These are phyloP conservation scores for Lachancea cidri DNA, from an alignment of 805 yeast genomes.

Conservation along the genomic window DNA sequence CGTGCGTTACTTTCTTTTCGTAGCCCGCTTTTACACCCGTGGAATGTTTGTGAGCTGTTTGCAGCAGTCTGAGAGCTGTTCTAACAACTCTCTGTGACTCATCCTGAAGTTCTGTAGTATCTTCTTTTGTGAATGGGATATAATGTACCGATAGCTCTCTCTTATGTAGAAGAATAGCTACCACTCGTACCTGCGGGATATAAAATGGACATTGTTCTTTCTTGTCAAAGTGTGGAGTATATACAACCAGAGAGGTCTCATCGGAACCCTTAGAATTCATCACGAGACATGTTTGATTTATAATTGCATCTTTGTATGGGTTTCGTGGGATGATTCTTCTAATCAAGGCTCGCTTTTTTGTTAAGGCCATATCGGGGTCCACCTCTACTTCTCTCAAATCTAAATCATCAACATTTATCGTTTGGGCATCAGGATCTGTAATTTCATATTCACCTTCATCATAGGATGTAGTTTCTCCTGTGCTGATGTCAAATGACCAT, in stretches of 20 bases:
- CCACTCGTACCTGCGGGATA: constrained; percentile 78
- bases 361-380: constrained; percentile 21
- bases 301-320: constrained; percentile 75
- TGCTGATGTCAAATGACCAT: constrained; percentile 35
- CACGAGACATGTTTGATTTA: constrained; percentile 77
- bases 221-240: constrained; percentile 65
- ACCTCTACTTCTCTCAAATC: constrained; percentile 32
- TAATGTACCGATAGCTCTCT: constrained; percentile 65
- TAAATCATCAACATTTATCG: constrained; percentile 38
- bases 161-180: constrained; percentile 57
- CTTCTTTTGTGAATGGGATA: constrained; percentile 48
- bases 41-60: constrained; percentile 80
- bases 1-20: constrained; percentile 84
- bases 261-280: constrained; percentile 28
- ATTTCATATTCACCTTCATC: constrained; percentile 12
- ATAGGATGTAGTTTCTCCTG: constrained; percentile 5
- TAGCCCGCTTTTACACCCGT: constrained; percentile 80
- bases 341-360: constrained; percentile 50
- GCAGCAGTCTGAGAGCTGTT: constrained; percentile 73
- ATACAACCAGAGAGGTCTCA: constrained; percentile 53
- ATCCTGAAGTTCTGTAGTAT: constrained; percentile 32
- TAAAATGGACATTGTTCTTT: constrained; percentile 74
- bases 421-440: constrained; percentile 22
- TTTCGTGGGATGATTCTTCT: constrained; percentile 88
- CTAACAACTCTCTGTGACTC: constrained; percentile 60